Conservation (phyloP, 2,329 filamentous ascomycete species). For the Rasamsonia emersonii region DNA sequence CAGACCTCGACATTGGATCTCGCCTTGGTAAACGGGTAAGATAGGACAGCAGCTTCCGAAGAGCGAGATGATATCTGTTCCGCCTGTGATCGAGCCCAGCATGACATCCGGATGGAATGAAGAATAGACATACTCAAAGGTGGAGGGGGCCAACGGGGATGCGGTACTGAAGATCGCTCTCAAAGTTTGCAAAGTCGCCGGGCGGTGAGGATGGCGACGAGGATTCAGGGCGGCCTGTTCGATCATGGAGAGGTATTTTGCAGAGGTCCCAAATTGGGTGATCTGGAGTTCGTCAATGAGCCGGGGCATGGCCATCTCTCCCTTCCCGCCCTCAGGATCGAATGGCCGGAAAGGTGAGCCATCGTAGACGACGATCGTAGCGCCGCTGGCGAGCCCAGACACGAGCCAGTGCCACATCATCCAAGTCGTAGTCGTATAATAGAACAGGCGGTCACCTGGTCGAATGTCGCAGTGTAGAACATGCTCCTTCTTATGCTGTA, state of each 20-base stretch:
- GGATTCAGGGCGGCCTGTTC: constrained; percentile 68
- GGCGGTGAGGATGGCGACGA: constrained; percentile 37
- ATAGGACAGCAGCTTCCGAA: constrained; percentile 80
- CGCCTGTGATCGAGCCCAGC: constrained; percentile 86
- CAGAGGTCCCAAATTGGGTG: constrained; percentile 90
- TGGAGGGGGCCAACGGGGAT: constrained; percentile 83
- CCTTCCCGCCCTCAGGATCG: constrained; percentile 47
- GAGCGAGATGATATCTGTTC: constrained; percentile 91
- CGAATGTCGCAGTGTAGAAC: constrained; percentile 75
- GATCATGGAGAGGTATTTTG: constrained; percentile 83
- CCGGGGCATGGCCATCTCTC: constrained; percentile 70
- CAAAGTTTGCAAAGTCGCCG: constrained; percentile 43
- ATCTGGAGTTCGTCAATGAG: constrained; percentile 74
- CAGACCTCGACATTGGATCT: constrained; percentile 69
- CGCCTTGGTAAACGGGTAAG: constrained; percentile 61
- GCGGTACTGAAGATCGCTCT: constrained; percentile 90
- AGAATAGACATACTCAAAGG: constrained; percentile 80
- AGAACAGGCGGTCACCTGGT: constrained; percentile 67
- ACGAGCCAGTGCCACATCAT: constrained; percentile 99
- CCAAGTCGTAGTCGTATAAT: constrained; percentile 93
- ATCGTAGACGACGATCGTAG: constrained; percentile 80
- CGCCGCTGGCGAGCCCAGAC: constrained; percentile 72
- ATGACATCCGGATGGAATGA: constrained; percentile 75
- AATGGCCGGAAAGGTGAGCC: constrained; percentile 79
- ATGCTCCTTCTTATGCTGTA: constrained; percentile 98